Evolutionary conservation across 2,329 filamentous ascomycete genomes (phyloP).

Genomic region (Trichoderma citrinoviride): DNA sequence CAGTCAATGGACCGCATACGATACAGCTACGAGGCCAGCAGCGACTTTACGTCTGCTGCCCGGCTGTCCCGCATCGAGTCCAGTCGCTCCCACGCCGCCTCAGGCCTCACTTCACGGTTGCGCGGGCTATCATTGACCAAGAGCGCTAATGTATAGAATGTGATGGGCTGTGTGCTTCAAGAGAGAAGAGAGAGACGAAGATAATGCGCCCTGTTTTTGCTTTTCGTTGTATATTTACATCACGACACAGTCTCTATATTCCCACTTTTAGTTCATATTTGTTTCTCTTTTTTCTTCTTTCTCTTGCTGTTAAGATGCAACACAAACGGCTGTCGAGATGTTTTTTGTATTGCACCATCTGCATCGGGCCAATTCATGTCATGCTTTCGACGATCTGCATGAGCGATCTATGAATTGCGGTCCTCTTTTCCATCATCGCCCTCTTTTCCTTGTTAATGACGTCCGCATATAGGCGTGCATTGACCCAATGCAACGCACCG

Average conservation of each 20-base stretch:
- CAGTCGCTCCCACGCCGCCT: constrained; percentile 47
- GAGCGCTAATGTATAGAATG: constrained; percentile 38
- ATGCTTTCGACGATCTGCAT: constrained; percentile 49
- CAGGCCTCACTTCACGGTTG: constrained; percentile 39
- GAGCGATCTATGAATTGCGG: constrained; percentile 46
- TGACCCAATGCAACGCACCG: background rate
- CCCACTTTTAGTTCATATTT: background rate
- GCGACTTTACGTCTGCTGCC: constrained; percentile 88
- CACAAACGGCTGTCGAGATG: background rate
- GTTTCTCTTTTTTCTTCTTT: background rate
- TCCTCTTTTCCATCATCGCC: constrained; percentile 25
- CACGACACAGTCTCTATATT: constrained; percentile 23
- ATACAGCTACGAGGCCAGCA: constrained; percentile 80
- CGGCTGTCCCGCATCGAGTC: constrained; percentile 83
- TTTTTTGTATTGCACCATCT: constrained; percentile 34
- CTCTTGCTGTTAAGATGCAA: no score
- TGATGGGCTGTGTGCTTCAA: constrained; percentile 14
- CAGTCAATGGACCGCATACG: constrained; percentile 83
- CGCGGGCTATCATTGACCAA: constrained; percentile 45
- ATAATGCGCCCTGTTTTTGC: background rate
- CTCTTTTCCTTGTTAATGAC: constrained; percentile 19
- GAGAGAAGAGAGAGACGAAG: background rate
- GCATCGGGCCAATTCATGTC: constrained; percentile 26
- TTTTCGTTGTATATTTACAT: constrained; percentile 33
- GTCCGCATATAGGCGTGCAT: constrained; percentile 18